Conservation (phyloP, 1,284 basidiomycete genomes). For the Leccinum griseonigrum region DNA sequence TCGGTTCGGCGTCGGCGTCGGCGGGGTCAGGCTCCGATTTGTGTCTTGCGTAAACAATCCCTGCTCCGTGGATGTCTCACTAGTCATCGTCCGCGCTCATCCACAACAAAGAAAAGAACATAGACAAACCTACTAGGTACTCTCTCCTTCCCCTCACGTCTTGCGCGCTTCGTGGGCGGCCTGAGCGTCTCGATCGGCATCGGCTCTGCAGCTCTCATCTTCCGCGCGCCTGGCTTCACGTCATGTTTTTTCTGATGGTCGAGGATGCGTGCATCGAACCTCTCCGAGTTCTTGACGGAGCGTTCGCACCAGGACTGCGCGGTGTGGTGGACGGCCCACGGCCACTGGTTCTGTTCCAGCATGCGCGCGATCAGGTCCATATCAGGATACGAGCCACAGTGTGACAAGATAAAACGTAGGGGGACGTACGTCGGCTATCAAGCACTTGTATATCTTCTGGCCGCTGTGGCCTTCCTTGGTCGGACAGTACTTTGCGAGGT, state of each 20-base stretch:
- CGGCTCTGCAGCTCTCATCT: conserved; percentile 7
- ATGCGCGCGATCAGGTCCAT: not conserved
- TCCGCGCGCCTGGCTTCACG: no score
- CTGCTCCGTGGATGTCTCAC: conserved; percentile 5
- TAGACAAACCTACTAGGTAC: conserved; percentile 7
- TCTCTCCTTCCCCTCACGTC: not conserved
- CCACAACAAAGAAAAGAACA: not conserved
- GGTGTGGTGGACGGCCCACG: conserved; percentile 45
- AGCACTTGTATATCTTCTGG: conserved; percentile 36
- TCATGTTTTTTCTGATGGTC: conserved; percentile 21
- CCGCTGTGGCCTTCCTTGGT: conserved; percentile 37
- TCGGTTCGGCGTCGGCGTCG: not conserved
- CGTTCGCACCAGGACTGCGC: conserved; percentile 56
- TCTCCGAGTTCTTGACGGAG: conserved; percentile 41
- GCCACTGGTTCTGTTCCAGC: conserved; percentile 32
- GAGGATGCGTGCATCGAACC: conserved; percentile 44
- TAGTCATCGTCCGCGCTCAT: not conserved
- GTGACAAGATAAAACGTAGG: no score
- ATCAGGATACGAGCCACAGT: not conserved
- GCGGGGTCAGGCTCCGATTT: not conserved
- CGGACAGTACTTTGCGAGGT: conserved; percentile 25
- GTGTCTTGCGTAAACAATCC: not conserved
- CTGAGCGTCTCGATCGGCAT: conserved; percentile 1
- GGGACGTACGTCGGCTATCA: conserved; percentile 36
- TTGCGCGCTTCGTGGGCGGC: conserved; percentile 13